Evolutionary conservation across 768 basidiomycete genomes (phyloP), one percentile per base, ranked within the genome.

Genomic region (Panaeolus papilionaceus): DNA sequence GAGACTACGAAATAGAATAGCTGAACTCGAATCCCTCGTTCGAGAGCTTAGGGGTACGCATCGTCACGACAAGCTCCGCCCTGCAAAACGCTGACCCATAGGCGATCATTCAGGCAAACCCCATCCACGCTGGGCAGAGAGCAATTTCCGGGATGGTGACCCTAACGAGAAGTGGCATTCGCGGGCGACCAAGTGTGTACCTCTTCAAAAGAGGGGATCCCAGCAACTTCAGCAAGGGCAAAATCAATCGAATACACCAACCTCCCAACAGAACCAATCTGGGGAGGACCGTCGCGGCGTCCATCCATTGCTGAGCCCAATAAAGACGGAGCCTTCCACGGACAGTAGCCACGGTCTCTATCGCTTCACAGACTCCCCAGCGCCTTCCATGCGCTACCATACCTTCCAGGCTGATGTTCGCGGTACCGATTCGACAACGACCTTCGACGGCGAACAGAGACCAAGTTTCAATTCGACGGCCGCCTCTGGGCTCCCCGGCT

Each of bases 1-100:
- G 16, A 89, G 92, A 66, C 84, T 96, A 65, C 86, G 94, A 66
- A 92, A 93, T 72, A 84, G 95, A 62, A 95, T 98, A 71, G 95
- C 94, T 44, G 95, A 98, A 79, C 88, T 98, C 64, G 95, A 98
- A 79, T 93, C 92, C 72, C 87, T 96, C 38, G 94, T 97, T 40
- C 86, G 95, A 69, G 95, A 96, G 76, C 82, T 98, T 37, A 86
- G 94, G 76, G 92, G 92, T 92, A 78, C 64, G 76, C 68, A 44
- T 63, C 62, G 69, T 64, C 42, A 16, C 44, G 45, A 44, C 10
- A 20, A n/a, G 20, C 20, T 20, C 20, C 47, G 20, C 20, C n/a
- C 16, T 7, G 23, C 47, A 8, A 49, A 33, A 49, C 7, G 47
- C 37, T 67, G 18, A 51, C 61, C 63, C 18, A 33, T 45, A 16